These are phyloP conservation scores for Murraya paniculata DNA, from an alignment of 345 rosid genomes.

Conservation along the genomic window DNA sequence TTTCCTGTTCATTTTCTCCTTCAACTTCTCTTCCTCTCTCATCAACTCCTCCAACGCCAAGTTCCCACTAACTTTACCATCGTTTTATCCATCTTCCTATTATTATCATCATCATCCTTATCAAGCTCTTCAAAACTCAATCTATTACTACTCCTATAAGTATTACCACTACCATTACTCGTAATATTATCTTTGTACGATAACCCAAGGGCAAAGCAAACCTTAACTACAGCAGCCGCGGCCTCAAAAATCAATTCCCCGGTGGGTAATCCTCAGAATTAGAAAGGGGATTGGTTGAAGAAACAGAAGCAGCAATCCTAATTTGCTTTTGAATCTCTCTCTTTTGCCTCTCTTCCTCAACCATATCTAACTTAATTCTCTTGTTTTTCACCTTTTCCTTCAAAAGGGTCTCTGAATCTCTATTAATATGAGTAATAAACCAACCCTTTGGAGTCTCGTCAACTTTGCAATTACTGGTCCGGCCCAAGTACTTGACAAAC, in stretches of 20 bases:
- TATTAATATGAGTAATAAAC: conserved; percentile 87
- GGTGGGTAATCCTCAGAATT: not conserved
- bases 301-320: conserved; percentile 52
- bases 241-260: conserved; percentile 52
- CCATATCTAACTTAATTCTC: conserved; percentile 69
- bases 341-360: conserved; percentile 93
- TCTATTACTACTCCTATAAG: conserved; percentile 42
- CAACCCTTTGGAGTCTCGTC: conserved; percentile 97
- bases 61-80: conserved; percentile 27
- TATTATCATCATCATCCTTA: conserved; percentile 13
- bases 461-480: conserved; percentile 84
- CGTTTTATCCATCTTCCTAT: conserved; percentile 32
- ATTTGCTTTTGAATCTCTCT: conserved; percentile 76
- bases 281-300: not conserved
- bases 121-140: conserved; percentile 56
- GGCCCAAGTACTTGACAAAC: conserved; percentile 77
- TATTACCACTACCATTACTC: conserved; percentile 35
- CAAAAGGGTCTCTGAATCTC: conserved; percentile 78
- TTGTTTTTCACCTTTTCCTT: conserved; percentile 87
- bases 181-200: conserved; percentile 48
- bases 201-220: conserved; percentile 72
- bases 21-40: conserved; percentile 82
- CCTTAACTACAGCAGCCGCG: conserved; percentile 38
- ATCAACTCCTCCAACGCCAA: conserved; percentile 86
- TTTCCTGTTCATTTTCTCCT: conserved; percentile 80